Evolutionary conservation across 2,329 filamentous ascomycete genomes (phyloP), one percentile per base, ranked within the genome.

Genomic region (Penicillium sp.): DNA sequence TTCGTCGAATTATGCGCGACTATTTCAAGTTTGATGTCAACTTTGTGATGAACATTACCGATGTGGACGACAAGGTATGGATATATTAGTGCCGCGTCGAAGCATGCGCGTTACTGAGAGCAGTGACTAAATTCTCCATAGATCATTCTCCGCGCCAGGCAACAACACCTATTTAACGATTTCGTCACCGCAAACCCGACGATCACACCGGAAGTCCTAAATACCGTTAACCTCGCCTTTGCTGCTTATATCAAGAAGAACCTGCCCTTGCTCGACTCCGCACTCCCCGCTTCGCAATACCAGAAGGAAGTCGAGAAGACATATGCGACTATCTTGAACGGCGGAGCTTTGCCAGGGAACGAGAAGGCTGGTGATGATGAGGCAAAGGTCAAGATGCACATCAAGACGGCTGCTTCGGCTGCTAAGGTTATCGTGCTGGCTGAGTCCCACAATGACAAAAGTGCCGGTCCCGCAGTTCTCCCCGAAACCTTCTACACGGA

Each of bases 21-120:
- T 93, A 94, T 75, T 95, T 96, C 71, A 84, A 85, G 57, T 94
- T 89, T 72, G 79, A 91, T 40, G 84, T 96, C 61, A 85, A 87
- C 56, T 96, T 95, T 75, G 89, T 96, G 61, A 94, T 95, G 88
- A 96, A 96, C 75, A 91, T 94, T 59, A 96, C 92, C 27, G 92
- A 93, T 65, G 83, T 93, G 38, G 88, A 92, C 63, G 86, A 89
- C 73, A 88, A 88, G 81, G 83, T 85, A 67, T 41, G 62, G 5
- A 38, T 54, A 27, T 5, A 11, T 21, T 6, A 32, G 9, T 31
- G 50, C 14, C 29, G 21, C 42, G 29, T 22, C 39, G 39, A 21
- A 41, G 22, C n/a, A 8, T 32, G 21, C 8, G 11, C 8, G 29
- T 11, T 22, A 13, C 38, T 40, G 13, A 45, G 6, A 9, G 18